A percentile compares a stretch with the other conserved stretches of the same genome.
Conservation (phyloP, 192 early-diverging fungal species). For the Diversispora eburnea region DNA sequence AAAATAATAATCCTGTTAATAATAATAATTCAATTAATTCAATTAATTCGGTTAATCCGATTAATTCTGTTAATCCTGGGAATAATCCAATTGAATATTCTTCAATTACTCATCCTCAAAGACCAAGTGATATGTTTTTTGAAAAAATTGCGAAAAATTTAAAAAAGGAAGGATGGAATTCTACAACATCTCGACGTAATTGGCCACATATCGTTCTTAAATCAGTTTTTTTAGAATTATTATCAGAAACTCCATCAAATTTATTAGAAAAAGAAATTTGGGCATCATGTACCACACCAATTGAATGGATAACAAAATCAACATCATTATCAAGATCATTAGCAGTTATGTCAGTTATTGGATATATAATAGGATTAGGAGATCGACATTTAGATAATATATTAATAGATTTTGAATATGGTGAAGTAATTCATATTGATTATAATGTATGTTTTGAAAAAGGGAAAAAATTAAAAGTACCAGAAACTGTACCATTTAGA, state of each 20-base stretch:
- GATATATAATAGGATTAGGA: constrained; percentile 87
- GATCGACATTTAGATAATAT: constrained; percentile 95
- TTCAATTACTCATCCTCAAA: constrained; percentile 31
- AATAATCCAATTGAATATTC: too few species aligned
- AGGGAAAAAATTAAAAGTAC: constrained; percentile 79
- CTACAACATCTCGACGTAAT: constrained; percentile 53
- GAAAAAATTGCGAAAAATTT: constrained; percentile 63
- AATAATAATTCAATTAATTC: too few species aligned
- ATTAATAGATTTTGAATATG: constrained; percentile 73
- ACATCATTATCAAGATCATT: constrained; percentile 73
- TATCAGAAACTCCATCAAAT: constrained; percentile 60
- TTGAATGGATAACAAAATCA: constrained; percentile 74
- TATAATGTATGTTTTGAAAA: constrained; percentile 96
- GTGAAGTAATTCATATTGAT: constrained; percentile 93
- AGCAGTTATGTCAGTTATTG: constrained; percentile 81
- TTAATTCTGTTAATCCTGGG: too few species aligned
- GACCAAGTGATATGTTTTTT: constrained; percentile 71
- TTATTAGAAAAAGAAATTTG: constrained; percentile 66
- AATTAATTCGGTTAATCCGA: too few species aligned
- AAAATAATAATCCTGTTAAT: constrained; percentile 29
- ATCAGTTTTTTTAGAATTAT: constrained; percentile 59
- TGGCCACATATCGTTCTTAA: constrained; percentile 64
- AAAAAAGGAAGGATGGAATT: constrained; percentile 49
- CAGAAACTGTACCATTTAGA: constrained; percentile 91
- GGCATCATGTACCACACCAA: constrained; percentile 55